Base-by-base conservation (phyloP, 768 basidiomycete genomes). In the Pleurotus salmoneostramineus region DNA sequence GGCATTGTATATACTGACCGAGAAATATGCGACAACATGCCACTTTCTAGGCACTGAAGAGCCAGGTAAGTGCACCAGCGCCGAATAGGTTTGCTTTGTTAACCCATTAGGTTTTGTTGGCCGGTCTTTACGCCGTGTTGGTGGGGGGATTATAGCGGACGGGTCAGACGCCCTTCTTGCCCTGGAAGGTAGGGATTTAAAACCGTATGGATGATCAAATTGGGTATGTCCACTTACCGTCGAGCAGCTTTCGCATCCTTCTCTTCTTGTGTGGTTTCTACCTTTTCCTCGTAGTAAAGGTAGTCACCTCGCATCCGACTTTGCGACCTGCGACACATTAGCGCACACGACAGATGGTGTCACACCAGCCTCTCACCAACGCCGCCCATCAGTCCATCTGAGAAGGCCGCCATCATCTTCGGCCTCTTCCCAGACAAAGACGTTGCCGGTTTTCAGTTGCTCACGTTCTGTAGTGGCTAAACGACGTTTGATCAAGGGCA, bases 1-100 rank as follows among this genome's bases (percentile, higher is more conserved):
- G 40, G 44, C 2, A 40, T 43, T 45, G 40, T 59, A 45, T 49
- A 48, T 52, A 64, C 81, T 67, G 66, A 90, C 88, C 70, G 83
- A 83, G 70, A 91, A 91, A 74, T 91, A 91, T 47, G 89, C 88
- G 58, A 90, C 89, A 50, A 86, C 74, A 67, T 85, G 84, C 84
- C 84, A 85, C 72, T 84, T 83, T 40, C 74, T 74, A 2, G 77
- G 71, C 17, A 71, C 68, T 42, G 67, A 70, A 11, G 73, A 68
- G 46, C 74, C 78, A 21, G 77, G 79, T 51, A 78, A 65, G 59
- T 80, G 72, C 32, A 85, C 82, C 14, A 78, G 73, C 8, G 83
- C 83, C 2, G 83, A 83, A 62, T 85, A 86, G 0, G 85, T 86
- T 64, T 86, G 85, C 64, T 86, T 86, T 34, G 81, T 87, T 36